Conservation (phyloP, 2,329 filamentous ascomycete genomes). For the Incumbomyces delicatus region DNA sequence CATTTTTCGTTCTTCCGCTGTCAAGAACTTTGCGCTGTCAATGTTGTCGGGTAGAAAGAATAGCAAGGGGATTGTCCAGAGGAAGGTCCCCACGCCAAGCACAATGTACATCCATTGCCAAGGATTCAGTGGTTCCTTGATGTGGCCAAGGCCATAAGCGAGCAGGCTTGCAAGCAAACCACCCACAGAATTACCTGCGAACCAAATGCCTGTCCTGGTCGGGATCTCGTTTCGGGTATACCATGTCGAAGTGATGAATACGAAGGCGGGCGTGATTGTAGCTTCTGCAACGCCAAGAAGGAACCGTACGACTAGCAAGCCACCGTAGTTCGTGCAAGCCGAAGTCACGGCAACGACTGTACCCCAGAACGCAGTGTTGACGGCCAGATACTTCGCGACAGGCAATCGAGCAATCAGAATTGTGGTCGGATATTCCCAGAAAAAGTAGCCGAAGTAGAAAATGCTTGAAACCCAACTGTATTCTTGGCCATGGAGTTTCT, state of each 20-base stretch:
- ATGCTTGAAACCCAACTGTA: constrained; percentile 25
- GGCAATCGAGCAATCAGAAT: constrained; percentile 5
- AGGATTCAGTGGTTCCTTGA: not conserved
- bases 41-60: constrained; percentile 42
- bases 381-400: not conserved
- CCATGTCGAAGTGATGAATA: constrained; percentile 43
- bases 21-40: constrained; percentile 11
- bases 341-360: constrained; percentile 19
- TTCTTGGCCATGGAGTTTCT: constrained; percentile 10
- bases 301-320: constrained; percentile 36
- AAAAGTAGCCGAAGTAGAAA: constrained; percentile 27
- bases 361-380: constrained; percentile 22
- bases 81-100: constrained; percentile 9
- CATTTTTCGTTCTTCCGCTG: constrained; percentile 9
- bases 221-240: constrained; percentile 37
- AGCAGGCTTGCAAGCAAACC: not conserved
- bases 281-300: constrained; percentile 40
- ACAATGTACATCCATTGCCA: constrained; percentile 28
- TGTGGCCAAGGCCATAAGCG: constrained; percentile 3
- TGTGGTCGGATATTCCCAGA: constrained; percentile 2
- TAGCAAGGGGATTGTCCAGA: constrained; percentile 17
- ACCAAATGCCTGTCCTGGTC: constrained; percentile 21
- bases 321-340: constrained; percentile 27
- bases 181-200: constrained; percentile 12
- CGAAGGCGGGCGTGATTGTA: constrained; percentile 40